Evolutionary conservation across 306 rosid species (phyloP).

Genomic region (Casuarina glauca): DNA sequence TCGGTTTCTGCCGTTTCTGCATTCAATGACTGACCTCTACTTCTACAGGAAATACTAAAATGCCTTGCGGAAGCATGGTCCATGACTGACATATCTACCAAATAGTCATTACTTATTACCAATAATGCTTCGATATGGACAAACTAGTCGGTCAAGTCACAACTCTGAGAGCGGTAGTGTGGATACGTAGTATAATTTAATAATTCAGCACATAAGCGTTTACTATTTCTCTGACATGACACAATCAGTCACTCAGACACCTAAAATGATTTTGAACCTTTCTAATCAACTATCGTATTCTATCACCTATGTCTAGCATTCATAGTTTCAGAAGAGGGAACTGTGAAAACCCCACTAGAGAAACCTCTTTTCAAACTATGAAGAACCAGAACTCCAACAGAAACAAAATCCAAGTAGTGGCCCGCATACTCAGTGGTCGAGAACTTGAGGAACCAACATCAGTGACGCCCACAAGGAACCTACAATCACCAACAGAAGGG

Average conservation of each 20-base stretch:
- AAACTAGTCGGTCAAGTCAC: background rate
- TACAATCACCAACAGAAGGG: constrained; percentile 85
- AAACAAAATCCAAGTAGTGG: constrained; percentile 39
- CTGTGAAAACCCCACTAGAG: constrained; percentile 51
- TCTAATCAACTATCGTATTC: constrained; percentile 29
- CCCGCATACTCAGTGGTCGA: constrained; percentile 33
- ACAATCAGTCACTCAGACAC: constrained; percentile 34
- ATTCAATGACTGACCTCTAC: background rate
- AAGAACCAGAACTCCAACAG: constrained; percentile 42
- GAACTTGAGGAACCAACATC: constrained; percentile 50
- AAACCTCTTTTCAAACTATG: constrained; percentile 39
- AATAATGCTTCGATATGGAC: background rate
- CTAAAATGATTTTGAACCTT: constrained; percentile 36
- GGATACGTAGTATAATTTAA: constrained; percentile 17
- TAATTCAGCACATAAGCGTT: constrained; percentile 28
- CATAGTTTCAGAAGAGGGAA: constrained; percentile 46
- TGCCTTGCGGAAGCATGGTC: background rate
- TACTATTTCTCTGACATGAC: constrained; percentile 30
- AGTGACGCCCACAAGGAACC: constrained; percentile 80
- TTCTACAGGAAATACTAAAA: background rate
- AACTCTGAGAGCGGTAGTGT: background rate
- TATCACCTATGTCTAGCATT: constrained; percentile 36
- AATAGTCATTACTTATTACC: background rate
- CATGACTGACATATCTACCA: background rate
- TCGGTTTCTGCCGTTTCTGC: background rate